Conservation (phyloP, 768 basidiomycete genomes). For the Lactarius deliciosus region DNA sequence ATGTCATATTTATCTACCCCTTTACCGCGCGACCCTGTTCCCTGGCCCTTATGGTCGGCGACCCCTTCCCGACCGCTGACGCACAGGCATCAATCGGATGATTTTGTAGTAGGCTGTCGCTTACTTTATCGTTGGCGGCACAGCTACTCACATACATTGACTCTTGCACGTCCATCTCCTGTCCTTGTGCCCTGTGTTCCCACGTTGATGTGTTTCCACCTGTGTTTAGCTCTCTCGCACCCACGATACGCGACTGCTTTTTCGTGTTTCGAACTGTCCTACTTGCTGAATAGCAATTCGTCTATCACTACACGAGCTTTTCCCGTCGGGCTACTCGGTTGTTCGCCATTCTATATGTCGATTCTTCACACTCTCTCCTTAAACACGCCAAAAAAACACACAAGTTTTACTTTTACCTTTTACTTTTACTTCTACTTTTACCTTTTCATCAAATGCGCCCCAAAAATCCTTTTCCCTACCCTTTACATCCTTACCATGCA, state of each 20-base stretch:
- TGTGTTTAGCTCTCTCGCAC: conserved; percentile 17
- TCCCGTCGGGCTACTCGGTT: conserved; percentile 16
- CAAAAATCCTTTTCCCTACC: conserved; percentile 17
- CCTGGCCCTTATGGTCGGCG: conserved; percentile 19
- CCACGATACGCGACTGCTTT: conserved; percentile 15
- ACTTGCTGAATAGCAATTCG: conserved; percentile 13
- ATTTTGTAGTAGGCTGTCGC: conserved; percentile 8
- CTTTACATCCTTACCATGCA: conserved; percentile 17
- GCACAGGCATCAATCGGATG: conserved; percentile 4
- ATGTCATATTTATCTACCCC: conserved; percentile 39
- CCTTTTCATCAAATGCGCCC: conserved; percentile 3
- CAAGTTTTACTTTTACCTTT: background rate
- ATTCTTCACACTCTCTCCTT: conserved; percentile 16
- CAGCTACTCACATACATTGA: conserved; percentile 13
- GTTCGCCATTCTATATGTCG: conserved; percentile 14
- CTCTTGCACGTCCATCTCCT: conserved; percentile 6
- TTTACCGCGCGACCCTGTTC: conserved; percentile 32
- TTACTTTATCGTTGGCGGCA: conserved; percentile 4
- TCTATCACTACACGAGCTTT: conserved; percentile 12
- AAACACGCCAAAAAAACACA: conserved; percentile 12
- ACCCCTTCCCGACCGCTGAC: conserved; percentile 1
- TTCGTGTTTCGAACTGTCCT: conserved; percentile 15
- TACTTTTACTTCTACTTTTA: background rate
- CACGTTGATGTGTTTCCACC: conserved; percentile 15
- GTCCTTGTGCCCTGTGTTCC: conserved; percentile 14